phyloP scores from a whole-genome alignment of 129 eudicot species.

The Apium graveolens region DNA sequence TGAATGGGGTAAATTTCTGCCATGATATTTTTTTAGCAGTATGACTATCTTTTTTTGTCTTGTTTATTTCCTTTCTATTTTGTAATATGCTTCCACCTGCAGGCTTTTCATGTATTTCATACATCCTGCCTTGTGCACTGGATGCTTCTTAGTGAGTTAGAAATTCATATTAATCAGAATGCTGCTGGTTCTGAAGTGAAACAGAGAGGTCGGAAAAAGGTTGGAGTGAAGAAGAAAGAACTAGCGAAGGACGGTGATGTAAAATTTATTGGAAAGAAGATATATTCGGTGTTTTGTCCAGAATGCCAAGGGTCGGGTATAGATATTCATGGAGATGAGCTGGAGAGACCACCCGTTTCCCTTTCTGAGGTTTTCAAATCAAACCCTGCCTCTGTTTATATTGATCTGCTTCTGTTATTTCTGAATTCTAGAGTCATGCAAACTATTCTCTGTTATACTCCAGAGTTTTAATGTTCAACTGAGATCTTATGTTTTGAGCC shows the following conservation, averaged over 20 bases:
- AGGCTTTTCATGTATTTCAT: constrained; percentile 95
- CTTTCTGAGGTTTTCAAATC: constrained; percentile 67
- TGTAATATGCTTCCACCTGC: constrained; percentile 20
- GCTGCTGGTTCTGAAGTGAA: constrained; percentile 33
- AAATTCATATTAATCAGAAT: constrained; percentile 43
- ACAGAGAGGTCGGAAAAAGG: constrained; percentile 42
- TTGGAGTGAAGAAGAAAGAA: constrained; percentile 34
- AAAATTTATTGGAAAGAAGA: constrained; percentile 22
- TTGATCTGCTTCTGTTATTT: neutral
- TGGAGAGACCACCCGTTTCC: constrained; percentile 67
- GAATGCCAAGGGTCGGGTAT: constrained; percentile 96
- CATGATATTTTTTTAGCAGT: neutral
- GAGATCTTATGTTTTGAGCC: neutral
- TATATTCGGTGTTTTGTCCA: constrained; percentile 63
- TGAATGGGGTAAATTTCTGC: constrained; percentile 55
- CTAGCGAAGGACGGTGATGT: constrained; percentile 22
- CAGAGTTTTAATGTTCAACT: neutral
- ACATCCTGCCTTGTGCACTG: constrained; percentile 90
- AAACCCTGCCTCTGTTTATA: neutral
- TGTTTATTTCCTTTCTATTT: neutral
- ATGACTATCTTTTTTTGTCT: neutral
- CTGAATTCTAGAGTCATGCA: neutral
- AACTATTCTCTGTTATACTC: neutral
- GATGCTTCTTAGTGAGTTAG: constrained; percentile 75
- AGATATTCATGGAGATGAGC: constrained; percentile 43